A percentile compares a stretch with the other conserved stretches of the same genome.
Evolutionary conservation across 352 stramenopile genomes (phyloP).

Genomic region (Phytophthora gonapodyides): DNA sequence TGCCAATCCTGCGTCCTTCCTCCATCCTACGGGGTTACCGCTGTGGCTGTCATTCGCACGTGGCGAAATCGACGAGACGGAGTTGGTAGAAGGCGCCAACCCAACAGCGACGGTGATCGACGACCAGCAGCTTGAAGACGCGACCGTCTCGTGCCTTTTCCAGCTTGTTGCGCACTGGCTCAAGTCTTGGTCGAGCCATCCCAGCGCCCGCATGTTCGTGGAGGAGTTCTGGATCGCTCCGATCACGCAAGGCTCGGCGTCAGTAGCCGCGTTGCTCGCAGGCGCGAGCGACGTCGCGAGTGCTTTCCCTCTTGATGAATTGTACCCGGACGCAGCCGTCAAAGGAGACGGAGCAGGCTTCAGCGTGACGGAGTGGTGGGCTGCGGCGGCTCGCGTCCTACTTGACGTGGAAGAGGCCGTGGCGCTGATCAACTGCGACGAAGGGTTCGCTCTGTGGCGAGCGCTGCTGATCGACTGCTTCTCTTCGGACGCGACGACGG

Average conservation of each 20-base stretch:
- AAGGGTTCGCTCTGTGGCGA: conserved; percentile 50
- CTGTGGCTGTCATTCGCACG: conserved; percentile 37
- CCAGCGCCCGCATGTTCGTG: conserved; percentile 48
- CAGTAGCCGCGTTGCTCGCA: conserved; percentile 11
- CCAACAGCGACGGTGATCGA: conserved; percentile 22
- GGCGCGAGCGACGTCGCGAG: conserved; percentile 23
- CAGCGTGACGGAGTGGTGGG: conserved; percentile 24
- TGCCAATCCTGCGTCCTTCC: conserved; percentile 41
- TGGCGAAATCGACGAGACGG: conserved; percentile 21
- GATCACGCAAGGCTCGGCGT: conserved; percentile 18
- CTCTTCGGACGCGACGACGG: conserved; percentile 32
- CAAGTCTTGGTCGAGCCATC: conserved; percentile 55
- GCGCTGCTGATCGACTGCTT: conserved; percentile 45
- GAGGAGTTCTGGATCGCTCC: conserved; percentile 53
- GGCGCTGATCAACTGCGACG: conserved; percentile 35
- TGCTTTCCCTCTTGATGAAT: conserved; percentile 28
- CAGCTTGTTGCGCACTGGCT: conserved; percentile 57
- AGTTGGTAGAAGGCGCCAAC: conserved; percentile 18
- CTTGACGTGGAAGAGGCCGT: conserved; percentile 37
- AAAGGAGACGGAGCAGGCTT: conserved; percentile 3
- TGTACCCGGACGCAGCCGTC: not conserved
- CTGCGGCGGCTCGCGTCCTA: conserved; percentile 26
- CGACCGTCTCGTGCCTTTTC: conserved; percentile 40
- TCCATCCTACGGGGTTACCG: conserved; percentile 34
- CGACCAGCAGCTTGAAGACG: conserved; percentile 15